A percentile compares a stretch with the other conserved stretches of the same genome.
Conservation (phyloP, 495 filamentous ascomycete genomes). For the Amorphotheca resinae region DNA sequence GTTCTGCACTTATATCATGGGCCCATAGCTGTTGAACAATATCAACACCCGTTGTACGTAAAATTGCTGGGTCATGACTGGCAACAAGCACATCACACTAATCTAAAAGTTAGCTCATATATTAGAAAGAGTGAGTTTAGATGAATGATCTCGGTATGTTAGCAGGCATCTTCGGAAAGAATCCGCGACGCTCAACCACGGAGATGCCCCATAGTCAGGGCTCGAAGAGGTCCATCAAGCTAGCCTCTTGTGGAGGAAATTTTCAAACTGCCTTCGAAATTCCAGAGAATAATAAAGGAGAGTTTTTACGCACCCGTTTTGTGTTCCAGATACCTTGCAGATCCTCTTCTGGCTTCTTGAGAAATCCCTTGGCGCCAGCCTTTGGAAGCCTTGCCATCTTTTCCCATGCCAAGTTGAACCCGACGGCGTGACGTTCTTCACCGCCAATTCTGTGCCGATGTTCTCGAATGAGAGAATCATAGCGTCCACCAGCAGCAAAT, state of each 20-base stretch:
- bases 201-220: no score
- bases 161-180: neutral
- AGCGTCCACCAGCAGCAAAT: conserved; percentile 87
- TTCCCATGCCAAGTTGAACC: conserved; percentile 87
- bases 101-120: conserved; percentile 13
- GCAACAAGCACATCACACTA: conserved; percentile 83
- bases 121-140: neutral
- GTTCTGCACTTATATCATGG: conserved; percentile 78
- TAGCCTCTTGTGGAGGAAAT: neutral
- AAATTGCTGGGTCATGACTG: conserved; percentile 64
- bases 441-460: conserved; percentile 47
- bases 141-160: neutral
- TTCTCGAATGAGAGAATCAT: conserved; percentile 72
- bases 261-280: no score
- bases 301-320: conserved; percentile 42
- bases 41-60: conserved; percentile 62
- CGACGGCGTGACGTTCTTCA: conserved; percentile 62
- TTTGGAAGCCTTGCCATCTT: conserved; percentile 58
- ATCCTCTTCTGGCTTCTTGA: conserved; percentile 53
- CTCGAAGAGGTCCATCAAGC: no score
- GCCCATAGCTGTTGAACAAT: conserved; percentile 72
- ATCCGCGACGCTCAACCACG: no score
- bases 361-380: conserved; percentile 42
- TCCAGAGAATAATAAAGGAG: neutral
- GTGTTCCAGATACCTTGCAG: conserved; percentile 44